Evolutionary conservation across 805 yeast species (phyloP), one percentile per base, ranked within the genome.

Genomic region (Ogataea zsoltii): DNA sequence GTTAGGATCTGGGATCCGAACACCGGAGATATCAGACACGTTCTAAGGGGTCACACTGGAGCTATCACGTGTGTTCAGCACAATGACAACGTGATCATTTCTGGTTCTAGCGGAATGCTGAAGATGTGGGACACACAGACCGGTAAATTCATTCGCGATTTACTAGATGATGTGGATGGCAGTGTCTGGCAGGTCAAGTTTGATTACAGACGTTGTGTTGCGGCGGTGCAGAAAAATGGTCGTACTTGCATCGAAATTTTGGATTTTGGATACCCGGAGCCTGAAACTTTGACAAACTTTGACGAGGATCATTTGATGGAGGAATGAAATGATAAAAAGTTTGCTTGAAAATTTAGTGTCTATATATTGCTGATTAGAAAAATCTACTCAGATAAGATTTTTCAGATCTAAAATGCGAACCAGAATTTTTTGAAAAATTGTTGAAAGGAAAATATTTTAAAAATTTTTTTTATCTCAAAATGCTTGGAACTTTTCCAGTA

Each of bases 51-150:
- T 26, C 92, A 90, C 64, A 77, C 82, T 21, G 79, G 82, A 12
- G 96, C 98, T 0, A 91, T 94, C 38, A 90, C 98, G 0, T 92
- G 98, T 49, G 90, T 94, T 63, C 92, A 86, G 64, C 90, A 90
- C 60, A 92, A 89, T 55, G 88, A 88, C 46, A 80, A 85, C 54
- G 68, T 88, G 47, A 79, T 94, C 33, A 86, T 94, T 0, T 85
- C 96, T 57, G 99, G 99, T 0, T 84, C 95, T 46, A 95, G 86
- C 57, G 79, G 85, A 39, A 86, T 89, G 75, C 76, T 91, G 56
- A 90, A 88, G 67, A 72, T 94, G 38, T 94, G 97, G 89, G 87
- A 91, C 60, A 77, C 89, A 31, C 75, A 79, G 49, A 81, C 85
- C 2, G 98, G 98, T 0, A 74, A 75, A 57, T 77, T 85, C 49